Conservation (phyloP, 257 asterid genomes). For the Solanum tarijense region DNA sequence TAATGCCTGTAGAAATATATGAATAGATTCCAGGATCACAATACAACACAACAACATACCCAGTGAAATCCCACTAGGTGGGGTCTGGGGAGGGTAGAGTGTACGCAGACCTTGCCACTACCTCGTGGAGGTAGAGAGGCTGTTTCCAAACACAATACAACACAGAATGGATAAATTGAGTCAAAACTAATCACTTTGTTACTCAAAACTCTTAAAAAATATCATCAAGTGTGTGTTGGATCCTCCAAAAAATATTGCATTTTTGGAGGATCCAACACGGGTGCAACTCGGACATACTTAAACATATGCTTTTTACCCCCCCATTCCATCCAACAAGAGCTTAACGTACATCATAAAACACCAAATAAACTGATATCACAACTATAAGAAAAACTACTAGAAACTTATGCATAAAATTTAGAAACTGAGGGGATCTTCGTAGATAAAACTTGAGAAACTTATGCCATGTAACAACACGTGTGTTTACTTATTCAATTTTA, state of each 20-base stretch:
- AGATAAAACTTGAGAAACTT: too few relatives aligned
- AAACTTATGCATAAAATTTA: too few relatives aligned
- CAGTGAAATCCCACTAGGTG: too few relatives aligned
- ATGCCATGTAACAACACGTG: too few relatives aligned
- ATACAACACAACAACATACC: too few relatives aligned
- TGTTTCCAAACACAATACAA: not conserved
- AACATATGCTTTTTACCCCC: not conserved
- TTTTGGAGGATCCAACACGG: not conserved
- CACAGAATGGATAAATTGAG: not conserved
- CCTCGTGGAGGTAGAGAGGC: too few relatives aligned
- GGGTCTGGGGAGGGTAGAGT: too few relatives aligned
- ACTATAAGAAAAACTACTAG: too few relatives aligned
- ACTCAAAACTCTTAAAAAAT: not conserved
- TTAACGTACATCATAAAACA: not conserved
- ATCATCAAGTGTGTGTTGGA: too few relatives aligned
- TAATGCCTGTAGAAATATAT: conserved; percentile 1
- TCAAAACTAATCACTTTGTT: not conserved
- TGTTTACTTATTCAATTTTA: not conserved
- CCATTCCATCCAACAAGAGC: not conserved
- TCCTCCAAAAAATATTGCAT: too few relatives aligned
- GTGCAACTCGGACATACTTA: not conserved
- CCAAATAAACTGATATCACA: not conserved
- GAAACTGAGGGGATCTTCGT: too few relatives aligned
- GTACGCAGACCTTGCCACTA: too few relatives aligned
- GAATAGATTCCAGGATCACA: not conserved